These are phyloP conservation scores for Fusarium musae DNA, from an alignment of 2,329 filamentous ascomycete species.

Conservation along the genomic window DNA sequence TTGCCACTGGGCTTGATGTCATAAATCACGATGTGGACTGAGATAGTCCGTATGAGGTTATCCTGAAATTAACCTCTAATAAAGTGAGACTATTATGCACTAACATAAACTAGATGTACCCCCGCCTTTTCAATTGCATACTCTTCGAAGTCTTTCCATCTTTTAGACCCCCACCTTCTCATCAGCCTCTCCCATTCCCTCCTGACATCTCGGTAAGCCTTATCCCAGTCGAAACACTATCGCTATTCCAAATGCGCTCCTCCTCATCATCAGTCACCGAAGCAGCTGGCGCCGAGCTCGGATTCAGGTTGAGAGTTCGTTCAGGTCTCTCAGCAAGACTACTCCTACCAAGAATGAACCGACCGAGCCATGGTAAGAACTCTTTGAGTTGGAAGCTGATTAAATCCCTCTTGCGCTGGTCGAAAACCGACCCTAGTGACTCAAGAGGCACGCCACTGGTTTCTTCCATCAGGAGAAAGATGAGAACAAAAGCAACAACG, in stretches of 20 bases:
- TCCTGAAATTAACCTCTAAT: background rate
- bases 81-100: background rate
- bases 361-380: background rate
- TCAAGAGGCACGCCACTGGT: background rate
- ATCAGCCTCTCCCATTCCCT: background rate
- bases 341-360: background rate
- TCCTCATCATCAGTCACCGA: background rate
- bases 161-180: fast-evolving
- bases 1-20: background rate
- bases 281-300: background rate
- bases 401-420: background rate
- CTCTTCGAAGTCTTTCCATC: background rate
- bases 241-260: background rate
- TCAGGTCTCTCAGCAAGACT: background rate
- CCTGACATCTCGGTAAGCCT: background rate
- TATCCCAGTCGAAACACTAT: background rate
- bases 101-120: background rate
- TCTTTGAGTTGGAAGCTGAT: background rate
- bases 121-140: background rate
- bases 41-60: background rate
- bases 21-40: background rate
- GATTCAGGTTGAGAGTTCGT: background rate
- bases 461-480: background rate
- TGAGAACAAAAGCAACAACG: background rate
- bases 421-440: background rate